These are phyloP conservation scores for Tricharina praecox DNA, from an alignment of 495 filamentous ascomycete genomes.

Conservation along the genomic window DNA sequence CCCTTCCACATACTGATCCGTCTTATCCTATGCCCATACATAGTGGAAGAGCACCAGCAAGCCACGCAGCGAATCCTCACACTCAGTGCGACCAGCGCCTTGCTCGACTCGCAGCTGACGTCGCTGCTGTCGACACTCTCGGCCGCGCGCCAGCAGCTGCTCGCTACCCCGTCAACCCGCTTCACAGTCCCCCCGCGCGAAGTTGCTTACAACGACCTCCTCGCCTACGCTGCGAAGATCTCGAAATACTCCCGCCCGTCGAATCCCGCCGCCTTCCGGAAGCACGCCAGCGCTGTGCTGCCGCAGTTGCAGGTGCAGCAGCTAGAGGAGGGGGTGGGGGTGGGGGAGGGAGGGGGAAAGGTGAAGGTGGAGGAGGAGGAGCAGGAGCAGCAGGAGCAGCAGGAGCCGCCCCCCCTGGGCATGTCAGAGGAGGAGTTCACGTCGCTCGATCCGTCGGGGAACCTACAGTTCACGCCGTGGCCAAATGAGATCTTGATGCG, in stretches of 20 bases:
- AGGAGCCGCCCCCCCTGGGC: slow-evolving; percentile 14
- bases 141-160: slow-evolving; percentile 47
- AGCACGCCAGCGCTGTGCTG: slow-evolving; percentile 15
- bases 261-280: slow-evolving; percentile 33
- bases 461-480: slow-evolving; percentile 47
- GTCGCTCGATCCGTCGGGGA: slow-evolving; percentile 35
- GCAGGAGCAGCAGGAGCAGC: slow-evolving; percentile 10
- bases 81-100: slow-evolving; percentile 42
- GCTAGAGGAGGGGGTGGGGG: slow-evolving; percentile 12
- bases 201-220: slow-evolving; percentile 48
- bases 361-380: slow-evolving; percentile 13
- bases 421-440: slow-evolving; percentile 22
- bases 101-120: slow-evolving; percentile 45
- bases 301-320: slow-evolving; percentile 17
- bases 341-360: slow-evolving; percentile 10
- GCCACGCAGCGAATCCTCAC: slow-evolving; percentile 46
- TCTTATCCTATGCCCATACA: background rate
- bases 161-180: slow-evolving; percentile 37
- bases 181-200: slow-evolving; percentile 26
- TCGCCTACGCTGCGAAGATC: slow-evolving; percentile 56
- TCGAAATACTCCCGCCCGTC: slow-evolving; percentile 54
- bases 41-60: slow-evolving; percentile 50
- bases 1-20: too few species aligned
- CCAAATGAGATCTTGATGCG: slow-evolving; percentile 46
- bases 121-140: slow-evolving; percentile 43